Conservation (phyloP, 257 asterid genomes). For the Penstemon davidsonii region DNA sequence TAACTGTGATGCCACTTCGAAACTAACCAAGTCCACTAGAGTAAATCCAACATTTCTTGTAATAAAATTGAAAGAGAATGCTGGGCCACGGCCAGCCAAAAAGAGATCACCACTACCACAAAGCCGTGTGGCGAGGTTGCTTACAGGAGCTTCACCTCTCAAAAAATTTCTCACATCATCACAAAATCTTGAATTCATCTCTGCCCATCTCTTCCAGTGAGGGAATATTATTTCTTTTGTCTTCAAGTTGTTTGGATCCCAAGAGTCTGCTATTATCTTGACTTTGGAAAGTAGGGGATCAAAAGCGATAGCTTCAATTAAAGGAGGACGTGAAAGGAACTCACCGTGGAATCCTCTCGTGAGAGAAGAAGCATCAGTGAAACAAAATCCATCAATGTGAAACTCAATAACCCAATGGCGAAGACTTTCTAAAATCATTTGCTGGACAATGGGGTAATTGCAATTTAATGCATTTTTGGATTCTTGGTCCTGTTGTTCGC, state of each 20-base stretch:
- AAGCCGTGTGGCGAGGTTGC: slow-evolving; percentile 77
- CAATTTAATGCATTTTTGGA: slow-evolving; percentile 57
- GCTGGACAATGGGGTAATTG: slow-evolving; percentile 71
- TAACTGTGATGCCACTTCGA: slow-evolving; percentile 51
- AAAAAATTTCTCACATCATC: slow-evolving; percentile 70
- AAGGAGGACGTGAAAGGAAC: slow-evolving; percentile 76
- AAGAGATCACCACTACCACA: slow-evolving; percentile 94
- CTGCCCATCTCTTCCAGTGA: slow-evolving; percentile 99
- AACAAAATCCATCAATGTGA: slow-evolving; percentile 85
- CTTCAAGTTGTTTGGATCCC: slow-evolving; percentile 55
- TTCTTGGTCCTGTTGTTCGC: slow-evolving; percentile 32
- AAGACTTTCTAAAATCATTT: slow-evolving; percentile 79
- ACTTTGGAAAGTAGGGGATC: slow-evolving; percentile 83
- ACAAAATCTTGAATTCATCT: slow-evolving; percentile 63
- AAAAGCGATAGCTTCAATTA: slow-evolving; percentile 82
- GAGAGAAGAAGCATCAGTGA: slow-evolving; percentile 66
- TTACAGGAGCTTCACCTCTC: slow-evolving; percentile 69
- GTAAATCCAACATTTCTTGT: slow-evolving; percentile 73
- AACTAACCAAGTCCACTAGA: slow-evolving; percentile 90
- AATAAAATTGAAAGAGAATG: slow-evolving; percentile 74
- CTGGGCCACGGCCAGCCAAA: slow-evolving; percentile 77
- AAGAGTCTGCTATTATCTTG: slow-evolving; percentile 76
- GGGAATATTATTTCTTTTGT: slow-evolving; percentile 57
- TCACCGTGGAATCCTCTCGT: slow-evolving; percentile 61
- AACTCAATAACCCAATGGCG: slow-evolving; percentile 83